Evolutionary conservation across 2,329 filamentous ascomycete genomes (phyloP).

Genomic region (Hortaea sp.): DNA sequence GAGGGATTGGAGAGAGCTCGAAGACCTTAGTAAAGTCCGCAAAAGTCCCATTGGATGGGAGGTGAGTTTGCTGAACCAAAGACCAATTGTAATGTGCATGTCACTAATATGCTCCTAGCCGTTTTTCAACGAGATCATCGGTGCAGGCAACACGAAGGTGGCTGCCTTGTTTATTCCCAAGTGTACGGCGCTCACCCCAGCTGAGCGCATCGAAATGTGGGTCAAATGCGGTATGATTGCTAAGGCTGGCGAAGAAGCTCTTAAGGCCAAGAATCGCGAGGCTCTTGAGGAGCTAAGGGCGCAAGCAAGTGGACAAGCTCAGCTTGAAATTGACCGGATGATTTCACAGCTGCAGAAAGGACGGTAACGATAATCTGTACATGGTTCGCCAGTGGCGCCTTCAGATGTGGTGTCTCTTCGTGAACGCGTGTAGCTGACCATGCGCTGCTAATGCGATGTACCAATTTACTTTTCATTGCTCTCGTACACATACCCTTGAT

Average conservation of each 20-base stretch:
- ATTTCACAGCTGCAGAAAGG: conserved; percentile 40
- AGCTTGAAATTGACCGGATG: conserved; percentile 74
- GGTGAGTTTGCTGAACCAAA: conserved; percentile 43
- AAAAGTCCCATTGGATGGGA: conserved; percentile 96
- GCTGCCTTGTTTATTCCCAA: conserved; percentile 80
- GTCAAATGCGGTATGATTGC: conserved; percentile 85
- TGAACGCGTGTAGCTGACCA: no score
- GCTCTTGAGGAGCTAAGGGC: conserved; percentile 63
- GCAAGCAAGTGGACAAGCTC: conserved; percentile 60
- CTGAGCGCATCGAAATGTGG: conserved; percentile 80
- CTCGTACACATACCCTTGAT: no score
- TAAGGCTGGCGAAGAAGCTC: conserved; percentile 84
- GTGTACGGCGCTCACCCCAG: conserved; percentile 59
- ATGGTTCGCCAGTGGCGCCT: no score
- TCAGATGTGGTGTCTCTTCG: no score
- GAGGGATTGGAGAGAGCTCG: conserved; percentile 84
- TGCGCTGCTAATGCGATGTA: no score
- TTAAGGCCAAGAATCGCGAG: conserved; percentile 67
- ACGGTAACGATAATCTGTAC: conserved; percentile 2
- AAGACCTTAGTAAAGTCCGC: conserved; percentile 66
- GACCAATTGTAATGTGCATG: background rate
- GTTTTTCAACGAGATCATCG: conserved; percentile 81
- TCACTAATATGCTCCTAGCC: conserved; percentile 42
- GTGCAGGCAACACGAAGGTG: conserved; percentile 80
- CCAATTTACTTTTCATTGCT: no score